A percentile compares a stretch with the other conserved stretches of the same genome.
These are phyloP conservation scores for Breviolum minutum DNA, from an alignment of 73 alveolate genomes.

Conservation along the genomic window DNA sequence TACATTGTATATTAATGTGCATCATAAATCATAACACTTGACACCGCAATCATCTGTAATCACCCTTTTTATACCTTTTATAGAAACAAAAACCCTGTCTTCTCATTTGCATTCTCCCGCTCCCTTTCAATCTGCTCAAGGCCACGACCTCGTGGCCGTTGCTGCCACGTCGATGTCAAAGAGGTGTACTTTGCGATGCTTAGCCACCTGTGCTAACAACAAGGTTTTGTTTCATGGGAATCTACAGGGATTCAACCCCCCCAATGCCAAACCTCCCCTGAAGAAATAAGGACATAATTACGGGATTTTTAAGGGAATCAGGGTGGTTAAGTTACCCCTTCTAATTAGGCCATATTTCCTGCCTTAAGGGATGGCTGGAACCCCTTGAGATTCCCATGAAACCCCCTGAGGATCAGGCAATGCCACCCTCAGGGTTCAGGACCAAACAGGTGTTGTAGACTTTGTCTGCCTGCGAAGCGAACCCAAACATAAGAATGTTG, in stretches of 20 bases:
- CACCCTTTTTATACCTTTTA: no score
- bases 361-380: not conserved
- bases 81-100: no score
- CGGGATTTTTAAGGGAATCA: not conserved
- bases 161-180: conserved; percentile 98
- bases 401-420: conserved; percentile 77
- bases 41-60: no score
- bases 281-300: no score
- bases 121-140: not conserved
- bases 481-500: not conserved
- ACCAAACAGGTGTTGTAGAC: conserved; percentile 98
- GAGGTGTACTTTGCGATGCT: conserved; percentile 96
- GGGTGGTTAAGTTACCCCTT: not conserved
- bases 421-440: conserved; percentile 97
- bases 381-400: not conserved
- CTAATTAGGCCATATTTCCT: not conserved
- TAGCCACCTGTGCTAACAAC: conserved; percentile 31
- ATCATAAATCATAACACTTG: no score
- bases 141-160: conserved; percentile 70
- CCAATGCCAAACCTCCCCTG: no score
- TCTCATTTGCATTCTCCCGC: no score
- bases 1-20: no score
- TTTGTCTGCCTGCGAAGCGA: conserved; percentile 66
- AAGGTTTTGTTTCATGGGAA: not conserved
- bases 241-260: no score